Conservation (phyloP, 768 basidiomycete genomes). For the Suillus subalutaceus region DNA sequence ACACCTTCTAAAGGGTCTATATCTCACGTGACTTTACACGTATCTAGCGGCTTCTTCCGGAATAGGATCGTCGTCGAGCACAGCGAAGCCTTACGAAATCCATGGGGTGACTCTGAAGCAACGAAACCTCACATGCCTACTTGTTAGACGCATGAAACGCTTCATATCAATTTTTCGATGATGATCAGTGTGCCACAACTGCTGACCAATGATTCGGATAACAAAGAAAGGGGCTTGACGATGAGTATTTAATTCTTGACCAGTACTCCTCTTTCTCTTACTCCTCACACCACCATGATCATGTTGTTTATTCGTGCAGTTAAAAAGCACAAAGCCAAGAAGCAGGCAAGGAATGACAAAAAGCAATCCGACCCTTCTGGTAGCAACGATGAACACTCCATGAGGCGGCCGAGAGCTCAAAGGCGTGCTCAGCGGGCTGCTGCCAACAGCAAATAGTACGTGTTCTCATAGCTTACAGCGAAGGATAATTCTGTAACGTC, state of each 20-base stretch:
- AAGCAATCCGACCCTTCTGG: slow-evolving; percentile 13
- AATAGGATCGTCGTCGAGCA: neutral
- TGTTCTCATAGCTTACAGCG: neutral
- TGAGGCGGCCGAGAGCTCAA: neutral
- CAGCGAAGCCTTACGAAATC: neutral
- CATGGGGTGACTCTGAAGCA: neutral
- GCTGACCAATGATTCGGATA: neutral
- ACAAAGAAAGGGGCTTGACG: slow-evolving; percentile 5
- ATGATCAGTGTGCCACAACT: neutral
- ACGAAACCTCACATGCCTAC: neutral
- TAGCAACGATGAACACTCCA: neutral
- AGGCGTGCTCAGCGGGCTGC: neutral
- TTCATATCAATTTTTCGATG: neutral
- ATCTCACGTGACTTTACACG: slow-evolving; percentile 1
- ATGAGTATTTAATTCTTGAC: neutral
- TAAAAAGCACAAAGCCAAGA: slow-evolving; percentile 31
- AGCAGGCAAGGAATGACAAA: slow-evolving; percentile 21
- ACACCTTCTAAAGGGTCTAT: neutral
- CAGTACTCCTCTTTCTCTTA: neutral
- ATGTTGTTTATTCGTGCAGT: slow-evolving; percentile 21
- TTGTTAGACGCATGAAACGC: neutral
- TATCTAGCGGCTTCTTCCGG: slow-evolving; percentile 3
- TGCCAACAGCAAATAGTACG: neutral
- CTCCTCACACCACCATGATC: neutral
- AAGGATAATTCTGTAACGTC: neutral